These are phyloP conservation scores for Novymonas esmeraldas DNA, from an alignment of 208 protist genomes.

Conservation along the genomic window DNA sequence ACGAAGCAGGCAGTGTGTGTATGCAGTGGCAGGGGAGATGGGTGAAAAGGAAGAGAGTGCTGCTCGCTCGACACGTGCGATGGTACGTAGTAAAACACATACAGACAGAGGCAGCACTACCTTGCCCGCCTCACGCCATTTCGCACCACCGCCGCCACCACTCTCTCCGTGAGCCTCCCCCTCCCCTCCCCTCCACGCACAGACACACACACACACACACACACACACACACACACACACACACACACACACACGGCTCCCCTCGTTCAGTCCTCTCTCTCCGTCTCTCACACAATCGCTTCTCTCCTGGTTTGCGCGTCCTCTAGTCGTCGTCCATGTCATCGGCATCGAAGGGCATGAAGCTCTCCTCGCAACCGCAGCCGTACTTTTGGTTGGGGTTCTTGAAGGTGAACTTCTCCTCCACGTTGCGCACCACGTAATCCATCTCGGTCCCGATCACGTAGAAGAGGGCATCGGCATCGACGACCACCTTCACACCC, in stretches of 20 bases:
- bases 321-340: constrained; percentile 54
- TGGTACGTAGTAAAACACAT: no score
- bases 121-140: no score
- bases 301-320: neutral
- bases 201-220: neutral
- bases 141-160: no score
- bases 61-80: no score
- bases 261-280: neutral
- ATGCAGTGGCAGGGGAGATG: no score
- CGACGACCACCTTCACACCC: constrained; percentile 94
- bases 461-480: constrained; percentile 94
- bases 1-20: no score
- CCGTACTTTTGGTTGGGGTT: constrained; percentile 97
- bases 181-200: neutral
- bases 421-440: constrained; percentile 93
- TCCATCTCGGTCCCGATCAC: constrained; percentile 98
- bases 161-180: no score
- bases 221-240: neutral
- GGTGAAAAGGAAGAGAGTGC: no score
- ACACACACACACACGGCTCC: neutral
- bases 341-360: constrained; percentile 91
- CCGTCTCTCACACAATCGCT: neutral
- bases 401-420: constrained; percentile 97
- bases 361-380: constrained; percentile 98
- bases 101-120: no score